Percentiles rank a stretch among this genome's conserved stretches.
Conservation (phyloP, 441 rosid species). For the Rhodomyrtus psidioides region DNA sequence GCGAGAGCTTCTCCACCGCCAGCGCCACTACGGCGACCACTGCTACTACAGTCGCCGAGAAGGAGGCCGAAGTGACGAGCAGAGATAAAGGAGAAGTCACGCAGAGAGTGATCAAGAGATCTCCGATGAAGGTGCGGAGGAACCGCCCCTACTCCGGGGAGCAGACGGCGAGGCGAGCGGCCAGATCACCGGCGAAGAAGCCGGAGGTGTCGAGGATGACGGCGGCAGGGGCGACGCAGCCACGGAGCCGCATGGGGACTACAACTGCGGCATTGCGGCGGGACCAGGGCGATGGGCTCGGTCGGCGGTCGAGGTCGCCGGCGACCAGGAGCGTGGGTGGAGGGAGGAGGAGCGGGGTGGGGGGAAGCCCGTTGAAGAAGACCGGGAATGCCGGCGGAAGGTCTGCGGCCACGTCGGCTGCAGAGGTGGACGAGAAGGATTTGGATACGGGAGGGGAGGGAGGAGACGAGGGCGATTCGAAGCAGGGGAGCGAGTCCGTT, state of each 20-base stretch:
- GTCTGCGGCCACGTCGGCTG: slow-evolving; percentile 1
- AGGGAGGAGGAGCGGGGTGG: not conserved
- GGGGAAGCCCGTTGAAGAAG: slow-evolving; percentile 3
- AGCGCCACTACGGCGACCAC: not conserved
- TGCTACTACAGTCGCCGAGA: not conserved
- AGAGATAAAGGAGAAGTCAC: not conserved
- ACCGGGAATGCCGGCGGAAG: slow-evolving; percentile 17
- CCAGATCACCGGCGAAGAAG: not conserved
- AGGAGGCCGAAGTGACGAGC: not conserved
- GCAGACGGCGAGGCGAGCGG: not conserved
- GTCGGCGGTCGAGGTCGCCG: not conserved
- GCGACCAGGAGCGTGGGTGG: not conserved
- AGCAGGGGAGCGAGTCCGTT: slow-evolving; percentile 20
- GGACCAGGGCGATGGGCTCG: not conserved
- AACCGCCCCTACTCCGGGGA: not conserved
- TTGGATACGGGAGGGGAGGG: slow-evolving; percentile 2
- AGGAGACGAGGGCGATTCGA: not conserved
- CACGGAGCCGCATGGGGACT: not conserved
- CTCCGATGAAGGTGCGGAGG: not conserved
- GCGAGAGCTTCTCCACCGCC: not conserved
- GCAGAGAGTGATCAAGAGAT: slow-evolving; percentile 16
- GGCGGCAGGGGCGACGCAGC: not conserved
- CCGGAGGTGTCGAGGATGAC: not conserved
- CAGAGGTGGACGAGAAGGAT: slow-evolving; percentile 11
- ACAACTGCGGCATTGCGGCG: not conserved